phyloP scores from a whole-genome alignment of 345 rosid species.

The Sisymbrium altissimum region DNA sequence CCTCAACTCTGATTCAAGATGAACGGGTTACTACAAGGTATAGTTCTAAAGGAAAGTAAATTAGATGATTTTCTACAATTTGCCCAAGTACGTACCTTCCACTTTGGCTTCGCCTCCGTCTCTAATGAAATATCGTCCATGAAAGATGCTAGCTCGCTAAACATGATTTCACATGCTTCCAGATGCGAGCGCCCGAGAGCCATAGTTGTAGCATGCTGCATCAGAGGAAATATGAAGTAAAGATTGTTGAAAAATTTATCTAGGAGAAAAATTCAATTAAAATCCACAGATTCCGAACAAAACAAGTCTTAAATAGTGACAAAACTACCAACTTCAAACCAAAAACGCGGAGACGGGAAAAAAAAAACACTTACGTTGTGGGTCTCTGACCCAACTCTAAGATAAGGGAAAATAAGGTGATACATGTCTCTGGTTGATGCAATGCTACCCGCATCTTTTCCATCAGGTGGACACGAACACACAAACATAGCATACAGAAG shows the following conservation, averaged over 20 bases:
- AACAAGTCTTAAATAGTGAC: not conserved
- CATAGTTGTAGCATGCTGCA: constrained; percentile 93
- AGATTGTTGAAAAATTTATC: not conserved
- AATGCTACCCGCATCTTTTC: constrained; percentile 72
- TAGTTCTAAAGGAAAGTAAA: not conserved
- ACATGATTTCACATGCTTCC: constrained; percentile 97
- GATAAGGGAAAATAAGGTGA: constrained; percentile 81
- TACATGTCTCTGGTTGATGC: constrained; percentile 80
- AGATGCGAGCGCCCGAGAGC: constrained; percentile 97
- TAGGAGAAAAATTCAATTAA: constrained; percentile 11
- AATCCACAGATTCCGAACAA: constrained; percentile 1
- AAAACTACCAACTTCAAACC: constrained; percentile 16
- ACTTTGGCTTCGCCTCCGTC: constrained; percentile 89
- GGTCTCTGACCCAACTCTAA: constrained; percentile 86
- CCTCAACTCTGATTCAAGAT: constrained; percentile 12
- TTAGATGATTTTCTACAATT: constrained; percentile 13
- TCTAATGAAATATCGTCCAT: constrained; percentile 92
- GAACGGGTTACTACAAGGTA: constrained; percentile 13
- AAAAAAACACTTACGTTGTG: constrained; percentile 59
- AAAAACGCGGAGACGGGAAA: not conserved
- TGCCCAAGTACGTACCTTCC: constrained; percentile 67
- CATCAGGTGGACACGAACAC: constrained; percentile 94
- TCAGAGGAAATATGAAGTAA: constrained; percentile 12
- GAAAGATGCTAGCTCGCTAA: constrained; percentile 78
- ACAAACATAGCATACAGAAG: constrained; percentile 92